Conservation (phyloP, 768 basidiomycete species). For the Russula sp. region DNA sequence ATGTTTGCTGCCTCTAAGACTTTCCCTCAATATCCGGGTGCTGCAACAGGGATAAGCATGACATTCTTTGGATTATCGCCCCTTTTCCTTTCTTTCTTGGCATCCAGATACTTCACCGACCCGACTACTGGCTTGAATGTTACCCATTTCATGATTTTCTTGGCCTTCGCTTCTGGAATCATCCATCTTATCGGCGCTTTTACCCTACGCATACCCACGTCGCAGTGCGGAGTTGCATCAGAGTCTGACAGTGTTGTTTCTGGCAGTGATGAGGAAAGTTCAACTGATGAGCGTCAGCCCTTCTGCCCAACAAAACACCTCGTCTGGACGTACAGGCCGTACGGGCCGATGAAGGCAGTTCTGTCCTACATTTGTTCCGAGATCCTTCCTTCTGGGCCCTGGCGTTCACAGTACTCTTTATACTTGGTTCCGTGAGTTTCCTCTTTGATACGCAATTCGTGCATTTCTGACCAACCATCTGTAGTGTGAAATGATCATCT, state of each 20-base stretch:
- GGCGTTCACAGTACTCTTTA: conserved; percentile 46
- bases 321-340: conserved; percentile 32
- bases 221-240: conserved; percentile 1
- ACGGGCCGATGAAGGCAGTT: conserved; percentile 35
- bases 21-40: conserved; percentile 63
- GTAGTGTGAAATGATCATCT: conserved; percentile 67
- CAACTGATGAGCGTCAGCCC: conserved; percentile 28
- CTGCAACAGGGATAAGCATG: conserved; percentile 64
- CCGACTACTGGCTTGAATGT: conserved; percentile 45
- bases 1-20: conserved; percentile 71
- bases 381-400: conserved; percentile 67
- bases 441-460: background rate
- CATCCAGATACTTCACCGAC: conserved; percentile 58
- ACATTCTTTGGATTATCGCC: conserved; percentile 82
- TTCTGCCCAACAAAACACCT: conserved; percentile 35
- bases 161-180: conserved; percentile 52
- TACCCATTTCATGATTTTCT: conserved; percentile 52
- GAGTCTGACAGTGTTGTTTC: conserved; percentile 22
- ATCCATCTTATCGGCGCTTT: conserved; percentile 54
- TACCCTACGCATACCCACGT: conserved; percentile 40
- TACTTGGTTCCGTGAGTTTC: conserved; percentile 66
- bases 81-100: conserved; percentile 63
- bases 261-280: conserved; percentile 26
- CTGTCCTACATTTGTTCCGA: conserved; percentile 46
- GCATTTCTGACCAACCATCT: background rate